Base-by-base conservation (phyloP, 2,329 filamentous ascomycete species). In the Fusarium pilosicola region DNA sequence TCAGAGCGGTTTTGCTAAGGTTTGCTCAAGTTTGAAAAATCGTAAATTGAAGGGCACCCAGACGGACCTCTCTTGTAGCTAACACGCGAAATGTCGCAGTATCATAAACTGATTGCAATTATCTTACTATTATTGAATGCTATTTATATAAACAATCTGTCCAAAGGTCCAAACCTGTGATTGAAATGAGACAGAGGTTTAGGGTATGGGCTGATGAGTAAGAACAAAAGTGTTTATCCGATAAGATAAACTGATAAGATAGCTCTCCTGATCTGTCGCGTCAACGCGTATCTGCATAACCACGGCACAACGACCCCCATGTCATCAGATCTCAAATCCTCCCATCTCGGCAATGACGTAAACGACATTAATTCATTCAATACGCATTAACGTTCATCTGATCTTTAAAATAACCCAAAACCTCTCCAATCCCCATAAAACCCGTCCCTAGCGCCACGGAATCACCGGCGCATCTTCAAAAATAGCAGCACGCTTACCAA, bases 401-500 rank as follows among this genome's bases (percentile, higher is more conserved):
- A 32, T 26, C 49, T 42, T n/a, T 17, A 14, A 62, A 63, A 62
- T 68, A 32, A 24, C 26, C 17, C 22, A 38, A 38, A 41, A 41
- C 44, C 41, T 36, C 22, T 17, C 36, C n/a, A 20, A 34, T 48
- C 22, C 45, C 54, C 39, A 61, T n/a, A 38, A 46, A n/a, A 22
- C 51, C 41, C 49, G 14, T 57, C 26, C 22, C 49, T 61, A 26
- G 64, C 18, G 48, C 41, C 13, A 39, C 32, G 26, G 24, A 54
- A 46, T 39, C 24, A n/a, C n/a, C 38, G 49, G 44, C 39, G 5
- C 15, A 52, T 17, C 18, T 42, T 11, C 64, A 70, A 52, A 58
- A 58, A 70, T 70, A 70, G 67, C 20, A 70, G 8, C 45, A 39
- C 36, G 48, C 66, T 68, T 61, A 64, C 39, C 24, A 18, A 22